Evolutionary conservation across 352 stramenopile species (phyloP), one percentile per base, ranked within the genome.

Genomic region (Phytophthora multivora): DNA sequence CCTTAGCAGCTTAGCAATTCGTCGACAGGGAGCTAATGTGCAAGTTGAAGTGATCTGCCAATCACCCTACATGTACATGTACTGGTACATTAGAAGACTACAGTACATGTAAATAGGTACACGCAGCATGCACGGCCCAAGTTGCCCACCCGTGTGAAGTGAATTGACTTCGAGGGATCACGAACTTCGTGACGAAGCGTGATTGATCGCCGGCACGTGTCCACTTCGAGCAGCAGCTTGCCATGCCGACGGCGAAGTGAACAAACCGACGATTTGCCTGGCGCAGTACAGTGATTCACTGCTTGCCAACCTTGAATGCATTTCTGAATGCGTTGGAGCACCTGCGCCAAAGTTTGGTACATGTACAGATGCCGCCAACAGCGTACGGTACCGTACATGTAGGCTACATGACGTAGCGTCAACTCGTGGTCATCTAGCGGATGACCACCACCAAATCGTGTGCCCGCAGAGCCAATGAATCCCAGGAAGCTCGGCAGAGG

Each of bases 201-300:
- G 41, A 41, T 46, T 58, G 50, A 58, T 43, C n/a, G 9, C 51
- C 11, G 51, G 39, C 51, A 58, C 51, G 51, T 15, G 36, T 30
- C 11, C 11, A 48, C 50, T 42, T 51, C 33, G 28, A 33, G 28
- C 28, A 33, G 28, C 12, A 33, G 28, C 28, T 33, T 33, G 28
- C 4, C 28, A 33, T 33, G 28, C 28, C 19, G 47, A 43, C 48
- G 19, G 35, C 48, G 23, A 55, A 55, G 21, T 36, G 33, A 12
- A 43, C 16, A 18, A 6, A 19, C n/a, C 30, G 9, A 54, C 31
- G 47, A 54, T 54, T 43, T 26, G 49, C n/a, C n/a, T n/a, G n/a
- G n/a, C n/a, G n/a, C n/a, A n/a, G n/a, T n/a, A n/a, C n/a, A 23
- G 21, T 23, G 21, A 23, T 3, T 23, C 21, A 23, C 21, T 38